Base-by-base conservation (phyloP, 495 filamentous ascomycete species). In the Penicillium turbatum region DNA sequence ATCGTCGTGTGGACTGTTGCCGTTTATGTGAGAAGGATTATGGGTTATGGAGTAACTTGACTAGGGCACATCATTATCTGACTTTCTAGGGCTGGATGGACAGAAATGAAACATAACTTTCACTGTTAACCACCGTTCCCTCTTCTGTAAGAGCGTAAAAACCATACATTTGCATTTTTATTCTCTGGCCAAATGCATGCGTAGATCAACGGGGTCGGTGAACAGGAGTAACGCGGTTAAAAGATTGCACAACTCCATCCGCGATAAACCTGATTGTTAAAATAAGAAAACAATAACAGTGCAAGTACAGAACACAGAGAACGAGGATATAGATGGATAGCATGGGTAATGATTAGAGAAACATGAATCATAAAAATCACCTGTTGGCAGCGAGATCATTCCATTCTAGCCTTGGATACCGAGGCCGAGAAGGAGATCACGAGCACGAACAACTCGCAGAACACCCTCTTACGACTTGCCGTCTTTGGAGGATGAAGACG, bases 401-500 rank as follows among this genome's bases (percentile, higher is more conserved):
- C 15, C 31, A 32, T 24, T 34, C 5, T 16, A 34, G 12, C 37
- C n/a, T 51, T 35, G 8, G 5, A 35, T 35, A 13, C n/a, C 32
- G 30, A 29, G n/a, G 12, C 31, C 13, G 38, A 41, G 30, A 51
- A 48, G 48, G 19, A 12, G 26, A 9, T 29, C 12, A 15, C n/a
- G 11, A 26, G 26, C 10, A 7, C 26, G 19, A 10, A 45, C 6
- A 27, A 8, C 12, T 7, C 26, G 9, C 35, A 29, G 6, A 24
- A 13, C 12, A 16, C 15, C 12, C 26, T 40, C 55, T 57, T 11
- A 51, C 40, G 39, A 1, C 13, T 53, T 42, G 8, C 44, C 37
- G 17, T 70, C 59, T 44, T 65, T 68, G 0, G 62, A 54, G 17
- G 53, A 10, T 13, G 61, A 50, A 1, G 59, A 16, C 26, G 59